These are phyloP conservation scores for Chaetomiaceae sp. DNA, from an alignment of 2,329 filamentous ascomycete genomes.

Conservation along the genomic window DNA sequence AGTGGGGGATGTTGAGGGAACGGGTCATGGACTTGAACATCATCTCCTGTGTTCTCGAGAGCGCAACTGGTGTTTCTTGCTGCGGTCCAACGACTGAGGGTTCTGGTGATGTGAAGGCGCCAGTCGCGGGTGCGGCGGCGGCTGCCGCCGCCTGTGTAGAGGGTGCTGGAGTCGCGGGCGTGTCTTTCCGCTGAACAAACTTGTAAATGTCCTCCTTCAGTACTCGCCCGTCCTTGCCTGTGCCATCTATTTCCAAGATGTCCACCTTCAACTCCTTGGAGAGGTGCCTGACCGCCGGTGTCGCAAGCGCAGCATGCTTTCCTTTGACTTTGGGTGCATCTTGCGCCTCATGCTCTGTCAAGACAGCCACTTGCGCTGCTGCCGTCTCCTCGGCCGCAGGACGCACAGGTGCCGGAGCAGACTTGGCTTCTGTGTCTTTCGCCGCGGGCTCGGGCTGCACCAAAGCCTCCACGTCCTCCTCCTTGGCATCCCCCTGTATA, in stretches of 20 bases:
- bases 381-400: conserved; percentile 5
- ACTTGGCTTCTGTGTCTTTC: neutral
- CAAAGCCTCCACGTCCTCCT: conserved; percentile 50
- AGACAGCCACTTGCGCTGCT: conserved; percentile 6
- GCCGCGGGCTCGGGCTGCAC: conserved; percentile 28
- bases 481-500: conserved; percentile 70
- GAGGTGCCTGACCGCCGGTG: conserved; percentile 85
- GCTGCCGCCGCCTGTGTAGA: conserved; percentile 12
- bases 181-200: conserved; percentile 55
- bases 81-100: conserved; percentile 45
- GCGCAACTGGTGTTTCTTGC: conserved; percentile 62
- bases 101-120: conserved; percentile 13
- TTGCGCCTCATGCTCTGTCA: conserved; percentile 10
- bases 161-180: conserved; percentile 23
- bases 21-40: conserved; percentile 99
- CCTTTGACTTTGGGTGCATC: conserved; percentile 38
- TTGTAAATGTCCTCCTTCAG: conserved; percentile 86
- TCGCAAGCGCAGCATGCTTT: conserved; percentile 73
- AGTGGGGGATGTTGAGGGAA: conserved; percentile 87
- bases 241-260: conserved; percentile 74
- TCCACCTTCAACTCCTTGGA: conserved; percentile 74
- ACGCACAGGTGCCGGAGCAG: conserved; percentile 9
- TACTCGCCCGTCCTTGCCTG: conserved; percentile 85
- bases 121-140: neutral
- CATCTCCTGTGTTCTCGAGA: conserved; percentile 77